These are phyloP conservation scores for Biscutella auriculata DNA, from an alignment of 441 rosid genomes.

Conservation along the genomic window DNA sequence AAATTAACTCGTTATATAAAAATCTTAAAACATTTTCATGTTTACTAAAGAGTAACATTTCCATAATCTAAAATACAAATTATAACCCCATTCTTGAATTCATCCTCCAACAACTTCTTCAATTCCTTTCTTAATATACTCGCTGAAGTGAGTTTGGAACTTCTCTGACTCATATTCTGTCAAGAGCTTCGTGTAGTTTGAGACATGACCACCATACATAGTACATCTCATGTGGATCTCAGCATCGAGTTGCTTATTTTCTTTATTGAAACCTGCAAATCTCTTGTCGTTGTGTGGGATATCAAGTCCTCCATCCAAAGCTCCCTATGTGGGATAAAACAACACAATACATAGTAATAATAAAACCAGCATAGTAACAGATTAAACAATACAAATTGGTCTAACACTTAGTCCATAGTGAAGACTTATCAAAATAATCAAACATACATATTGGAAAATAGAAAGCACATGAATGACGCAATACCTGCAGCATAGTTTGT, in stretches of 20 bases:
- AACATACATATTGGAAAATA: not conserved
- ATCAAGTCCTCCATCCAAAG: conserved; percentile 84
- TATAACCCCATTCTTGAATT: too few species aligned
- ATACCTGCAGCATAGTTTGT: conserved; percentile 82
- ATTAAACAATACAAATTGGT: too few species aligned
- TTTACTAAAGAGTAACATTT: too few species aligned
- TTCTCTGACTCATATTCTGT: conserved; percentile 91
- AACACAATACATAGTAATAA: too few species aligned
- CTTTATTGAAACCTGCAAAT: conserved; percentile 78
- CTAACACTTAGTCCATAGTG: too few species aligned
- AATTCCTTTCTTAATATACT: too few species aligned
- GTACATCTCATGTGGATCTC: conserved; percentile 72
- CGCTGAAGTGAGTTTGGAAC: conserved; percentile 61
- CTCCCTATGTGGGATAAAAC: too few species aligned
- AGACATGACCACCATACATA: conserved; percentile 76
- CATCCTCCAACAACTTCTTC: too few species aligned
- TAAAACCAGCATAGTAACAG: too few species aligned
- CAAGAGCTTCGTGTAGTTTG: conserved; percentile 53
- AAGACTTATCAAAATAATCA: not conserved
- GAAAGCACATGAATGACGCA: not conserved
- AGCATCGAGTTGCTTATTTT: conserved; percentile 63
- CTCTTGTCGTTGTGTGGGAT: conserved; percentile 92
- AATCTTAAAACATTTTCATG: too few species aligned
- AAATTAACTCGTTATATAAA: too few species aligned
- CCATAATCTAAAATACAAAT: too few species aligned